Evolutionary conservation across 2,329 filamentous ascomycete species (phyloP).

Genomic region (Beauveria pseudobassiana): DNA sequence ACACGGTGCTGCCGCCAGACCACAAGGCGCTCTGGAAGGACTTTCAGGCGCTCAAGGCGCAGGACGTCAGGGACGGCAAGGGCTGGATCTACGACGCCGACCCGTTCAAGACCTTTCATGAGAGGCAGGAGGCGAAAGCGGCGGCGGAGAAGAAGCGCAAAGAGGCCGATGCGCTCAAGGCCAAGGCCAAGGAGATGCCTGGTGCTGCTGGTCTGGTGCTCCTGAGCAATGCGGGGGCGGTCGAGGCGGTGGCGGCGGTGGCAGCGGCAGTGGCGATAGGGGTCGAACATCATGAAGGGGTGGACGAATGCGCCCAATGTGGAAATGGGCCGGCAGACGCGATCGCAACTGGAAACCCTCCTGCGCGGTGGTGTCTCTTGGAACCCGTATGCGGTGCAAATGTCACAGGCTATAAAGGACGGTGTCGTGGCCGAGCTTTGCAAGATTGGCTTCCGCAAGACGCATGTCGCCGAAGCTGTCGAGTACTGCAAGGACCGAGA

Average conservation of each 20-base stretch:
- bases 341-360: slow-evolving; percentile 70
- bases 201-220: slow-evolving; percentile 49
- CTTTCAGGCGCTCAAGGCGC: slow-evolving; percentile 73
- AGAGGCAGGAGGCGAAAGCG: slow-evolving; percentile 70
- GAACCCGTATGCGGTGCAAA: slow-evolving; percentile 71
- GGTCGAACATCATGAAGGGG: slow-evolving; percentile 51
- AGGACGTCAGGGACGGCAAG: slow-evolving; percentile 67
- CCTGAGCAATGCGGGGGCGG: slow-evolving; percentile 34
- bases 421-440: slow-evolving; percentile 65
- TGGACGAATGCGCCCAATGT: slow-evolving; percentile 85
- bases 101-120: slow-evolving; percentile 74
- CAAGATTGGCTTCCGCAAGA: slow-evolving; percentile 77
- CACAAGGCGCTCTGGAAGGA: slow-evolving; percentile 90
- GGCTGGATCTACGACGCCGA: slow-evolving; percentile 94
- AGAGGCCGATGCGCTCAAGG: slow-evolving; percentile 59
- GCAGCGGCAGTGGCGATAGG: slow-evolving; percentile 16
- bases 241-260: not conserved
- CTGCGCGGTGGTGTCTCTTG: slow-evolving; percentile 73
- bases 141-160: slow-evolving; percentile 71
- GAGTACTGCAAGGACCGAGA: slow-evolving; percentile 84
- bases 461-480: slow-evolving; percentile 82
- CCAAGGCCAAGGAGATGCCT: slow-evolving; percentile 59
- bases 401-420: slow-evolving; percentile 50
- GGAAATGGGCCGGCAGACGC: slow-evolving; percentile 80
- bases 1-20: slow-evolving; percentile 86